A percentile compares a stretch with the other conserved stretches of the same genome.
Evolutionary conservation across 164 flowering plant species (phyloP).

Genomic region (Vitis rotundifolia): DNA sequence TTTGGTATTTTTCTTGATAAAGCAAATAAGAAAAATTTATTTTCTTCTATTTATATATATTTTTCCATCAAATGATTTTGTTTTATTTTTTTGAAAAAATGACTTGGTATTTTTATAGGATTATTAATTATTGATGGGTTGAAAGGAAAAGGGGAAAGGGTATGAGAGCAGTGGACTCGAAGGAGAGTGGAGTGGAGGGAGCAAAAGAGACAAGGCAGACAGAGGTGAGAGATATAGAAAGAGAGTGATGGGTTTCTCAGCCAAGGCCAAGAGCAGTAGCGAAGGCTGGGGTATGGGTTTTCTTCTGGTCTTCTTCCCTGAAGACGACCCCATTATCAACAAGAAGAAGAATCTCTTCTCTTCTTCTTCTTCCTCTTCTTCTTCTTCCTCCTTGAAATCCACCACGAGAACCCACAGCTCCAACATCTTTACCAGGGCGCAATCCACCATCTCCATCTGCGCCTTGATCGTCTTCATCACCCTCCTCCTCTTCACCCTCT

Average conservation of each 20-base stretch:
- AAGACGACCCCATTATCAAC: conserved; percentile 29
- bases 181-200: neutral
- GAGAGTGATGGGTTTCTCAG: conserved; percentile 27
- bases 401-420: conserved; percentile 15
- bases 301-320: conserved; percentile 65
- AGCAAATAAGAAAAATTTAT: too few relatives aligned
- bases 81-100: too few relatives aligned
- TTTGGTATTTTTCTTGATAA: too few relatives aligned
- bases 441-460: conserved; percentile 74
- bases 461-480: conserved; percentile 58
- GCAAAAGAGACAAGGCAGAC: conserved; percentile 3
- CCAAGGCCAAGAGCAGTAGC: conserved; percentile 20
- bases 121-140: too few relatives aligned
- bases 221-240: neutral
- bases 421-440: conserved; percentile 54
- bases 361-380: conserved; percentile 10
- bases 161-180: neutral
- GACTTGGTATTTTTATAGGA: too few relatives aligned
- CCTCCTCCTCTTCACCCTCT: conserved; percentile 75
- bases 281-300: conserved; percentile 55
- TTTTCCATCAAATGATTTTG: too few relatives aligned
- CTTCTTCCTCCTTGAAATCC: neutral
- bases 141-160: too few relatives aligned
- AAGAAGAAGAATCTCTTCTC: conserved; percentile 23
- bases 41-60: too few relatives aligned